Percentiles rank a stretch among this genome's conserved stretches.
Conservation (phyloP, 1,284 basidiomycete genomes). For the Naganishia sp. region DNA sequence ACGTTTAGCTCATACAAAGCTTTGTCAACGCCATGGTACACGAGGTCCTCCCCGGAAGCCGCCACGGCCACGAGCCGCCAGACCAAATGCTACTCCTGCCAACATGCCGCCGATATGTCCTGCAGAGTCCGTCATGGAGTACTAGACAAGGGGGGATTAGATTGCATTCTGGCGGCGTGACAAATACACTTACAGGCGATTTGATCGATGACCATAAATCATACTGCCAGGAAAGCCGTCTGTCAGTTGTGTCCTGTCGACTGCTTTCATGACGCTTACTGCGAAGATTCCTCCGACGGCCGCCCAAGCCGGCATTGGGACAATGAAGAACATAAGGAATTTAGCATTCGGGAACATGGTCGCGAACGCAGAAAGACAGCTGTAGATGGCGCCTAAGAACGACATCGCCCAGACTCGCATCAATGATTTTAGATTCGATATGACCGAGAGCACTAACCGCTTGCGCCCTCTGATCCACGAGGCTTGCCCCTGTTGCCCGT, state of each 20-base stretch:
- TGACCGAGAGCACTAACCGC: conserved; percentile 58
- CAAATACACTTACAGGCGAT: conserved; percentile 49
- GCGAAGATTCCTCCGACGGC: conserved; percentile 72
- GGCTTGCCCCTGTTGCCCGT: conserved; percentile 47
- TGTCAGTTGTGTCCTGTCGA: neutral
- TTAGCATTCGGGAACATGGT: conserved; percentile 68
- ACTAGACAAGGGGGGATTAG: conserved; percentile 45
- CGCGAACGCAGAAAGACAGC: conserved; percentile 65
- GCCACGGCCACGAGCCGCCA: conserved; percentile 34
- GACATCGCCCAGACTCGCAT: neutral
- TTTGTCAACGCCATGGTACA: conserved; percentile 14
- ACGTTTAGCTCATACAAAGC: too few relatives aligned
- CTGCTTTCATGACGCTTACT: conserved; percentile 38
- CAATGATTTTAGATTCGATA: neutral
- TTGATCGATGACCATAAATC: conserved; percentile 62
- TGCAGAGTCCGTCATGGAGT: conserved; percentile 63
- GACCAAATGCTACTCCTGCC: conserved; percentile 66
- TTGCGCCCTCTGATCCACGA: conserved; percentile 69
- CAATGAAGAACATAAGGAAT: conserved; percentile 76
- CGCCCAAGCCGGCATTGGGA: conserved; percentile 82
- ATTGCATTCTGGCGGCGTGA: neutral
- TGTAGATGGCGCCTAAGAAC: conserved; percentile 49
- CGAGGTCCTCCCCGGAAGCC: conserved; percentile 26
- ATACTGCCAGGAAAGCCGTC: conserved; percentile 48
- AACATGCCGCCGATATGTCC: conserved; percentile 78